phyloP scores from a whole-genome alignment of 164 flowering plant genomes.

The Vitis rupestris region DNA sequence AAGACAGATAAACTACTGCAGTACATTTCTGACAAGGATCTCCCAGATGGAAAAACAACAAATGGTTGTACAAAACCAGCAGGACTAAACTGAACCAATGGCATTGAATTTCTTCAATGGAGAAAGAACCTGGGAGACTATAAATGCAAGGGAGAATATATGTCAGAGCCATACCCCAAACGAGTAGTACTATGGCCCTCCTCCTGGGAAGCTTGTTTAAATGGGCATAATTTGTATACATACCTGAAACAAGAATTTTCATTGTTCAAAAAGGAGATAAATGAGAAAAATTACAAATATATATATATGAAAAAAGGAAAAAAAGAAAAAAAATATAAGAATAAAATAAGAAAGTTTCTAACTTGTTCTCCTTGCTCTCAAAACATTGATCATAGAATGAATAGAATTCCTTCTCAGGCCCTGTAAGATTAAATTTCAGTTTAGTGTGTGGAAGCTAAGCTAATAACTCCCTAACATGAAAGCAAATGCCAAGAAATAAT shows the following conservation, averaged over 20 bases:
- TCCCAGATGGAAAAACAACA: not conserved
- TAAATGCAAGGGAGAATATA: not conserved
- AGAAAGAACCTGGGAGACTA: not conserved
- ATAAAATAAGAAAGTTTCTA: slow-evolving; percentile 9
- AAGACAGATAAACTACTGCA: not conserved
- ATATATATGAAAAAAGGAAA: slow-evolving; percentile 2
- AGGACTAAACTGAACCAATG: not conserved
- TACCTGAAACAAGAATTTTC: slow-evolving; percentile 51
- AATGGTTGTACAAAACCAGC: not conserved
- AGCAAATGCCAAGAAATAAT: not conserved
- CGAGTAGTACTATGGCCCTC: slow-evolving; percentile 82
- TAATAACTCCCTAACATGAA: not conserved
- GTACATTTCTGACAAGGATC: not conserved
- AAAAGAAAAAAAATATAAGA: slow-evolving; percentile 1
- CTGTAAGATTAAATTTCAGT: slow-evolving; percentile 36
- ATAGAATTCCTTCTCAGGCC: slow-evolving; percentile 86
- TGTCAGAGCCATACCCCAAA: slow-evolving; percentile 61
- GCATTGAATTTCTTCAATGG: not conserved
- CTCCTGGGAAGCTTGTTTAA: slow-evolving; percentile 84
- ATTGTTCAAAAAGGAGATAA: not conserved
- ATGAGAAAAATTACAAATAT: not conserved
- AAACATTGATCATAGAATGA: slow-evolving; percentile 84
- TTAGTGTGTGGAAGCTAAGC: slow-evolving; percentile 6
- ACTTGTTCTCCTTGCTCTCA: slow-evolving; percentile 94
- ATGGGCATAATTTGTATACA: slow-evolving; percentile 93